phyloP scores from a whole-genome alignment of 148 eudicot genomes.

The Chenopodium album region DNA sequence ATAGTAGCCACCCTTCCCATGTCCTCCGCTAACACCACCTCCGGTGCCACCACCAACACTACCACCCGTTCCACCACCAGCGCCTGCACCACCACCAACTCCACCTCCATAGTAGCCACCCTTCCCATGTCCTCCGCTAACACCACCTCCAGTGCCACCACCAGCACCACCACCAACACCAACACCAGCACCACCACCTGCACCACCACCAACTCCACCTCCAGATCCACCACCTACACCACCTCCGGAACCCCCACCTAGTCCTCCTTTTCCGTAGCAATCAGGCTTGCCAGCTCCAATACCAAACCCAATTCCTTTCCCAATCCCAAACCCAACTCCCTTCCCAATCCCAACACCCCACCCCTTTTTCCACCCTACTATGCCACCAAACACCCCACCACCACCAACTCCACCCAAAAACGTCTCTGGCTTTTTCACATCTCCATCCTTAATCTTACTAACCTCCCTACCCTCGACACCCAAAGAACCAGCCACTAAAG shows the following conservation, averaged over 20 bases:
- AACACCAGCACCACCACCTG: not conserved
- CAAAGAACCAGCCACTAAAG: slow-evolving; percentile 11
- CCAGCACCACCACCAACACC: not conserved
- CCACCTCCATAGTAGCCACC: not conserved
- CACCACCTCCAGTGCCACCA: slow-evolving; percentile 12
- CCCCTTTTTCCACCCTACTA: slow-evolving; percentile 25
- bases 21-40: not conserved
- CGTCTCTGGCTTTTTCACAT: slow-evolving; percentile 22
- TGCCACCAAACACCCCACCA: slow-evolving; percentile 23
- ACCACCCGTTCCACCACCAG: slow-evolving; percentile 8
- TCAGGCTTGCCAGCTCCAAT: slow-evolving; percentile 15
- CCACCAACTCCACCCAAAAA: slow-evolving; percentile 26
- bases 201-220: not conserved
- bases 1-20: slow-evolving; percentile 16
- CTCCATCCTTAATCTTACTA: not conserved
- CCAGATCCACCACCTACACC: not conserved
- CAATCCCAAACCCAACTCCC: slow-evolving; percentile 23
- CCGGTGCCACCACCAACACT: not conserved
- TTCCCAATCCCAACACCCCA: slow-evolving; percentile 28
- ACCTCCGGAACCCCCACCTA: not conserved
- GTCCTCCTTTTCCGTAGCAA: slow-evolving; percentile 23
- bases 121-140: not conserved
- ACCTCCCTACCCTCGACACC: slow-evolving; percentile 23
- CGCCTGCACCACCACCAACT: not conserved
- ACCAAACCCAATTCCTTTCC: slow-evolving; percentile 11